Evolutionary conservation across 805 yeast species (phyloP).

Genomic region (Kluyveromyces siamensis): DNA sequence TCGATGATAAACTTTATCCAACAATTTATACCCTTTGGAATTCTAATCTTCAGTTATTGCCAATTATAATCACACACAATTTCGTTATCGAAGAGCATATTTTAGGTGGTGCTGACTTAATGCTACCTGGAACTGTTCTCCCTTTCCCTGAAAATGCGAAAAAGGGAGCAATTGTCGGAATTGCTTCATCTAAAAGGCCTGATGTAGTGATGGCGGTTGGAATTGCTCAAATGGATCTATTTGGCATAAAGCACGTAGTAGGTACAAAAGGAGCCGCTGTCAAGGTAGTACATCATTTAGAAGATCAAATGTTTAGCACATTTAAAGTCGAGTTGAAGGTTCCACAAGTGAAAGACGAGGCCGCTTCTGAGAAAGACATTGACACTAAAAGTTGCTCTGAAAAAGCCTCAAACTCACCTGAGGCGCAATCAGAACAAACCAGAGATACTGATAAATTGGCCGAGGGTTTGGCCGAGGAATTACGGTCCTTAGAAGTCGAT

Average conservation of each 20-base stretch:
- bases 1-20: slow-evolving; percentile 48
- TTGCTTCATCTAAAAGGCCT: slow-evolving; percentile 55
- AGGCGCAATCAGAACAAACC: slow-evolving; percentile 1
- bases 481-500: slow-evolving; percentile 38
- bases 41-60: slow-evolving; percentile 51
- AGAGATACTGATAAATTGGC: not conserved
- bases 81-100: slow-evolving; percentile 52
- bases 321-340: slow-evolving; percentile 37
- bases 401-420: not conserved
- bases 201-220: slow-evolving; percentile 68
- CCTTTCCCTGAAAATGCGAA: slow-evolving; percentile 43
- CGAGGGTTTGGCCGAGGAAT: slow-evolving; percentile 30
- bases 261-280: slow-evolving; percentile 78
- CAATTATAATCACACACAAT: slow-evolving; percentile 61
- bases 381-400: not conserved
- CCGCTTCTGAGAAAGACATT: not conserved
- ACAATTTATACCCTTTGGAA: slow-evolving; percentile 68
- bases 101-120: slow-evolving; percentile 75
- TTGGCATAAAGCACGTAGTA: slow-evolving; percentile 35
- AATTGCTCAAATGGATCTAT: slow-evolving; percentile 39
- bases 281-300: slow-evolving; percentile 52
- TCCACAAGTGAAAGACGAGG: slow-evolving; percentile 31
- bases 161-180: slow-evolving; percentile 58
- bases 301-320: slow-evolving; percentile 52
- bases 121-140: slow-evolving; percentile 61